Evolutionary conservation across 2,329 filamentous ascomycete genomes (phyloP), one percentile per base, ranked within the genome.

Genomic region (Cordyceps sp.): DNA sequence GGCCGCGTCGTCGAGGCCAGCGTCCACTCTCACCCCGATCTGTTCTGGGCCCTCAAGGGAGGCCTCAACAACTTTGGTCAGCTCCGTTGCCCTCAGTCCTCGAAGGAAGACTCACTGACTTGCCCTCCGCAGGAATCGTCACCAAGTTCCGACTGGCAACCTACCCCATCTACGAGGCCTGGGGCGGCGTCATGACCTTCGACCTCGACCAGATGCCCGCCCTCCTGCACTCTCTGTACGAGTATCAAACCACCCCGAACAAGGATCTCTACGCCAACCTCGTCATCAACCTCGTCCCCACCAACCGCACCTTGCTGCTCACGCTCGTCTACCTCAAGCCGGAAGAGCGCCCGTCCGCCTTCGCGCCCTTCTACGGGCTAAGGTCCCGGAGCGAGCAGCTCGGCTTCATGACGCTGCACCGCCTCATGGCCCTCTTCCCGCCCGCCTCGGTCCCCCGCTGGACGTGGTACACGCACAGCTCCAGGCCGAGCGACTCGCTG

Each of bases 321-420:
- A 20, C 26, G 6, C 19, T n/a, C 3, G 25, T 29, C 10, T 29
- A 25, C 26, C 24, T 21, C 18, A 33, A 33, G 26, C 19, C 32
- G 7, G 26, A 33, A 12, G 23, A 23, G 20, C 19, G 15, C 13
- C 32, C 32, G n/a, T 10, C 32, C 14, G 26, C 27, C 12, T 29
- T 33, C 17, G 26, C 23, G 8, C 25, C 32, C 17, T 33, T 37
- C 16, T 33, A 36, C 13, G n/a, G n/a, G n/a, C n/a, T n/a, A n/a
- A n/a, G n/a, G n/a, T n/a, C n/a, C n/a, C 19, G 26, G 2, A 18
- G 16, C 7, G 17, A 12, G 14, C 18, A 17, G 10, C 10, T 9
- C 15, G 15, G 9, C 9, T 14, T 17, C 26, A 16, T 16, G 6
- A 27, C 15, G 15, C 16, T 17, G 26, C 10, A 17, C 15, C 15